Percentiles rank a stretch among this genome's conserved stretches.
These are phyloP conservation scores for Populus trichocarpa DNA, from an alignment of 441 rosid genomes.

Conservation along the genomic window DNA sequence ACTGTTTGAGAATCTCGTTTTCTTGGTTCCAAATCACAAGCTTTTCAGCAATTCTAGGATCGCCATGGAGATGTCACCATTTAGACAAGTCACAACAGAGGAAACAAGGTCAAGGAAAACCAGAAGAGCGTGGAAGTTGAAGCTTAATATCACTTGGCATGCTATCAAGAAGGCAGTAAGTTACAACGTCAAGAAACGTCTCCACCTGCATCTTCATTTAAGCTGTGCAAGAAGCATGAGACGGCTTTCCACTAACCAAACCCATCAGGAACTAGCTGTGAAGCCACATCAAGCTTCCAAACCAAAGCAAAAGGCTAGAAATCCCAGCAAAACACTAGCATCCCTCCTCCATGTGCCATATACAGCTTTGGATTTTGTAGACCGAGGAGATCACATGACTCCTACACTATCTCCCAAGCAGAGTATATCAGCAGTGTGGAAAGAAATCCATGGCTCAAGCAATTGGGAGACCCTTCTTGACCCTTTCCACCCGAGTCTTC, in stretches of 20 bases:
- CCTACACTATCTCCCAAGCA: conserved; percentile 61
- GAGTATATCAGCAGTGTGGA: conserved; percentile 51
- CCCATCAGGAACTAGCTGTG: conserved; percentile 11
- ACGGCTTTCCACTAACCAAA: conserved; percentile 19
- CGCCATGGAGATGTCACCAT: conserved; percentile 35
- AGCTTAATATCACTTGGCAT: conserved; percentile 38
- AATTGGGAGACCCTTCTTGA: conserved; percentile 50
- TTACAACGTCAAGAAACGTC: background rate
- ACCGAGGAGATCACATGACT: conserved; percentile 44
- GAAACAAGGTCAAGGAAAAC: conserved; percentile 26
- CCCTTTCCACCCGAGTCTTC: conserved; percentile 57
- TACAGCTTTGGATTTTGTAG: conserved; percentile 42
- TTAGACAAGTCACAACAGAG: conserved; percentile 26
- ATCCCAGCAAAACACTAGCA: conserved; percentile 33
- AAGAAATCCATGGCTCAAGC: conserved; percentile 43
- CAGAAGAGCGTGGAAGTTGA: conserved; percentile 39
- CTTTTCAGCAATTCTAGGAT: background rate
- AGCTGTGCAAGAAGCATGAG: conserved; percentile 22
- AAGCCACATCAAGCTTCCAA: background rate
- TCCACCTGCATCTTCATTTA: conserved; percentile 8
- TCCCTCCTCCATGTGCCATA: conserved; percentile 38
- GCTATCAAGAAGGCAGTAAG: conserved; percentile 28
- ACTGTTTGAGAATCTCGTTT: background rate
- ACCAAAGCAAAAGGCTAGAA: conserved; percentile 16
- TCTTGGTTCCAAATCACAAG: background rate